Percentiles rank a stretch among this genome's conserved stretches.
Evolutionary conservation across 2,329 filamentous ascomycete genomes (phyloP).

Genomic region (Fusarium praegraminearum): DNA sequence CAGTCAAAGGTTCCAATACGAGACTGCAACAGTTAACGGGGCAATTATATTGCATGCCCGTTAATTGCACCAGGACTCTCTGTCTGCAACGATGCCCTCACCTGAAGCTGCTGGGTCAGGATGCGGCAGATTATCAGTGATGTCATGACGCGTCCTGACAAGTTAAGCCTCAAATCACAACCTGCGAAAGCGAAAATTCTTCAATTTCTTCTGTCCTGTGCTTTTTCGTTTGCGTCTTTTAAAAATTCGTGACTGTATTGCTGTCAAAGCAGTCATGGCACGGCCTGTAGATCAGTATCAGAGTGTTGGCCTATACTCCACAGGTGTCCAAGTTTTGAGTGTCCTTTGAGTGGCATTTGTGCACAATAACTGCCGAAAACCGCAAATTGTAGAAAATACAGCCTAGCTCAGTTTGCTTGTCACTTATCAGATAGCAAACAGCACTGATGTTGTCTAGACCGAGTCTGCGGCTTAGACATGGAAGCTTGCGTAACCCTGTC

Average conservation of each 20-base stretch:
- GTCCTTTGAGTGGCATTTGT: not conserved
- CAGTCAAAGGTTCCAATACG: not conserved
- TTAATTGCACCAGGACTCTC: not conserved
- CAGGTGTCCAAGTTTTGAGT: not conserved
- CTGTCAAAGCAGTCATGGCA: slow-evolving; percentile 1
- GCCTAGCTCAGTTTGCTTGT: not conserved
- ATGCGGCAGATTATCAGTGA: not conserved
- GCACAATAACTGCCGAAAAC: not conserved
- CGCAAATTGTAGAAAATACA: not conserved
- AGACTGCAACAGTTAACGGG: not conserved
- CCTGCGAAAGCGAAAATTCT: not conserved
- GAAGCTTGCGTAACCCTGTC: not conserved
- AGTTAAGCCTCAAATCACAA: not conserved
- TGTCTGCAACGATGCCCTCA: not conserved
- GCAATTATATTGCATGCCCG: not conserved
- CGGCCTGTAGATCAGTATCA: slow-evolving; percentile 5
- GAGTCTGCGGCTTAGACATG: not conserved
- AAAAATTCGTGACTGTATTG: not conserved
- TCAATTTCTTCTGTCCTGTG: not conserved
- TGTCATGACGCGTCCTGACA: not conserved
- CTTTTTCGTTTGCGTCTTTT: slow-evolving; percentile 1
- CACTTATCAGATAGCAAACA: not conserved
- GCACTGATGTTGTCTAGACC: not conserved
- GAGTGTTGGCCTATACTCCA: not conserved
- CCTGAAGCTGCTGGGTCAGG: not conserved